Evolutionary conservation across 352 stramenopile genomes (phyloP), one percentile per base, ranked within the genome.

Genomic region (Pythium phragmiticola): DNA sequence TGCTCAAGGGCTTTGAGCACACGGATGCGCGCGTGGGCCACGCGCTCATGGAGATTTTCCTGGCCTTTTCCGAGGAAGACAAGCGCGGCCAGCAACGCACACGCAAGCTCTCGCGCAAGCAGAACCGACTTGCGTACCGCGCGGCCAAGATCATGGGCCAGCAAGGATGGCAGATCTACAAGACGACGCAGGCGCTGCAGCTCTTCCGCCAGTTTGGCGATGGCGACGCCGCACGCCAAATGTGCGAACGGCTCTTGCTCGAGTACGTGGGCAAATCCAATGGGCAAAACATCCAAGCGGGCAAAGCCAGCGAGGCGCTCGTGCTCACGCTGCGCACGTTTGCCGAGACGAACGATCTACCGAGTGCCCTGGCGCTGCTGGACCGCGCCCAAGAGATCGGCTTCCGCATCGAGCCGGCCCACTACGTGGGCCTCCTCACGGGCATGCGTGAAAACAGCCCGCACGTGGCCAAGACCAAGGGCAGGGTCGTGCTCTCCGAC

Each of bases 161-260:
- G 33, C 78, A 87, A 41, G 73, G 70, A 21, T 61, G 72, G 60
- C 70, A 69, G 52, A 81, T 88, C 61, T 79, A 78, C 60, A 75
- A 74, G 26, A 69, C 80, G 8, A 56, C 81, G 19, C 72, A 84
- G 28, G 58, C 77, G 4, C 33, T 87, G 34, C 63, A 52, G 36
- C 62, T 84, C 26, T 87, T 88, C 65, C 73, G 69, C 60, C 73
- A 79, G 48, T 84, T 80, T 52, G 60, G 70, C 34, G 81, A 90
- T 41, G 45, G 65, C 37, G 77, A 74, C 37, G 69, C 77, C 9
- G 66, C 73, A 11, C 11, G 70, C 28, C 42, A 64, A 47, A 50
- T 89, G 13, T 82, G 84, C 39, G 58, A 82, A n/a, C 72, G 84
- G 39, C 55, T 81, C n/a, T 46, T 88, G 41, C 58, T 54, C 19